Evolutionary conservation across 768 basidiomycete genomes (phyloP), one percentile per base, ranked within the genome.

Genomic region (Dioszegia aurantiaca): DNA sequence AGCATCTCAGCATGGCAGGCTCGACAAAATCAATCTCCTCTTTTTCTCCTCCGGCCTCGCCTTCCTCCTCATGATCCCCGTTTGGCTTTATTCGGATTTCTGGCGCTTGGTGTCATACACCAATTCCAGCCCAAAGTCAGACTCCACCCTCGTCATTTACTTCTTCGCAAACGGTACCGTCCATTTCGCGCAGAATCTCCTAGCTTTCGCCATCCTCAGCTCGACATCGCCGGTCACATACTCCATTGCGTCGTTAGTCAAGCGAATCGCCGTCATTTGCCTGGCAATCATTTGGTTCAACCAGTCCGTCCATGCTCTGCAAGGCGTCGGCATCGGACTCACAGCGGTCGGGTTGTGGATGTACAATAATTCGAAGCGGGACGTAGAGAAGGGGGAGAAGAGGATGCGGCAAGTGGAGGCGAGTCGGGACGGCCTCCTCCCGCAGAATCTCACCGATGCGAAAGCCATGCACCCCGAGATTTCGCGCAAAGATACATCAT

Each of bases 211-310:
- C 74, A 90, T 99, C 70, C 85, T 99, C 46, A 86, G 94, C 1
- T 90, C 89, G 27, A 94, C 91, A 2, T 97, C 94, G 11, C 94
- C 95, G 19, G 95, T 99, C 65, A 98, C 95, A 0, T 99, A 99
- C 78, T 94, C 90, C 52, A 98, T 99, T 75, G 95, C 95, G 2
- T 95, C 91, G 3, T 85, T 99, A 70, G 85, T 97, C 80, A 99
- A 99, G 78, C 90, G 95, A 24, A 92, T 99, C 55, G 91, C 86
- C 44, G 95, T 99, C 69, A 99, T 99, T 71, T 93, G 91, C 79
- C 88, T 97, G 68, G 95, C 95, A 19, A 89, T 99, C 72, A 80
- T 92, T 49, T 99, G 94, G 94, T 98, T 97, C 80, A 86, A 83
- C 53, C 94, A 97, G 79, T 73, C 81, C 33, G 84, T 97, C 17